Percentiles rank a stretch among this genome's conserved stretches.
phyloP scores from a whole-genome alignment of 148 eudicot species.

The Chenopodium formosanum region DNA sequence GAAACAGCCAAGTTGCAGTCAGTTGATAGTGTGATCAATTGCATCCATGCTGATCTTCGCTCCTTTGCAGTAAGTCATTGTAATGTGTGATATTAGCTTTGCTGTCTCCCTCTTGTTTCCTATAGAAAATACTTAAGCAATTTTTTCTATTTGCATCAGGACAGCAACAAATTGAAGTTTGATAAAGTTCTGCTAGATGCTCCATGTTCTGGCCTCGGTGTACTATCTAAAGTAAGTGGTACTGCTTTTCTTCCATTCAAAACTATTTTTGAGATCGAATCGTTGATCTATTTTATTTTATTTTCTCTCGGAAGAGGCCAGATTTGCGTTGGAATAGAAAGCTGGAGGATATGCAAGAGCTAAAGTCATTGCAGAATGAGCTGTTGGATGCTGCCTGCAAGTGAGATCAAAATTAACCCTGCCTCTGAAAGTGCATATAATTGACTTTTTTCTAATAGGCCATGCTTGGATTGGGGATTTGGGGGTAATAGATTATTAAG shows the following conservation, averaged over 20 bases:
- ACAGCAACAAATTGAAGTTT: slow-evolving; percentile 32
- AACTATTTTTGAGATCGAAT: background rate
- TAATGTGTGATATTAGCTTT: background rate
- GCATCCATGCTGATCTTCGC: slow-evolving; percentile 81
- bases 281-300: background rate
- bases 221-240: slow-evolving; percentile 76
- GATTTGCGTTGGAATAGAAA: slow-evolving; percentile 97
- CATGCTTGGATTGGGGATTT: too few relatives aligned
- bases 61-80: slow-evolving; percentile 51
- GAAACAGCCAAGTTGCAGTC: slow-evolving; percentile 82
- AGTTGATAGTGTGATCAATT: slow-evolving; percentile 61
- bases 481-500: too few relatives aligned
- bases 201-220: slow-evolving; percentile 97
- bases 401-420: slow-evolving; percentile 42
- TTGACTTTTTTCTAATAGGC: background rate
- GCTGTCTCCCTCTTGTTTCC: slow-evolving; percentile 16
- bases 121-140: background rate
- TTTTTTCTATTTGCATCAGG: slow-evolving; percentile 34
- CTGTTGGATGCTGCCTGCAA: slow-evolving; percentile 85
- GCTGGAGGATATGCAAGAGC: slow-evolving; percentile 87
- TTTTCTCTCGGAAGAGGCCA: slow-evolving; percentile 56
- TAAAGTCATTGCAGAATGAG: slow-evolving; percentile 71
- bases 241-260: background rate
- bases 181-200: slow-evolving; percentile 92
- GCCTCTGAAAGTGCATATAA: slow-evolving; percentile 11